Percentiles rank a stretch among this genome's conserved stretches.
phyloP scores from a whole-genome alignment of 2,329 filamentous ascomycete species.

The Xylogone sp. region DNA sequence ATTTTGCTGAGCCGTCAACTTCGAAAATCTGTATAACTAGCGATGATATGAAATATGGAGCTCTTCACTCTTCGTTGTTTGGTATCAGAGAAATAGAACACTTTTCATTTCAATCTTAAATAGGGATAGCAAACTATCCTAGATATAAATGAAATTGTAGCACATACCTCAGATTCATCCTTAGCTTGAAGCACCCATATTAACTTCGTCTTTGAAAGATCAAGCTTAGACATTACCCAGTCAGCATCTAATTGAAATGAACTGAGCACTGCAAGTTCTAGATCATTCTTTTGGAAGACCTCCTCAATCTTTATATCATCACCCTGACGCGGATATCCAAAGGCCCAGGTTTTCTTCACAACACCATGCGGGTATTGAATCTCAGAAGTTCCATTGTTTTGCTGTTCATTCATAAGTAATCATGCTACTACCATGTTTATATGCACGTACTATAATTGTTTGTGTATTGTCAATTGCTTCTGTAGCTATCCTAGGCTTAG shows the following conservation, averaged over 20 bases:
- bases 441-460: neutral
- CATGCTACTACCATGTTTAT: neutral
- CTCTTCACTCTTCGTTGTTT: too few species aligned
- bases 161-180: conserved; percentile 47
- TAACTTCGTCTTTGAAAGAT: conserved; percentile 57
- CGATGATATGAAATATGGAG: too few species aligned
- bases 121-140: neutral
- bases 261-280: conserved; percentile 77
- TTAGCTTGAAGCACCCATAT: conserved; percentile 54
- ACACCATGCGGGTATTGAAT: conserved; percentile 45
- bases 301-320: conserved; percentile 88
- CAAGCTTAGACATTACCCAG: conserved; percentile 50
- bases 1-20: too few species aligned
- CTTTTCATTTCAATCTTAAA: too few species aligned
- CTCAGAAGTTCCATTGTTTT: conserved; percentile 10
- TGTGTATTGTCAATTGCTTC: neutral
- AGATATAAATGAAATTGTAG: neutral
- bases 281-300: conserved; percentile 67
- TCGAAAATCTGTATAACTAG: too few species aligned
- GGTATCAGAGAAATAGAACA: too few species aligned
- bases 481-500: neutral
- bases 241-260: conserved; percentile 83
- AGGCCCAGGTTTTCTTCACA: conserved; percentile 79
- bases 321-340: conserved; percentile 53
- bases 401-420: conserved; percentile 4